These are phyloP conservation scores for Pyronema omphalodes DNA, from an alignment of 495 filamentous ascomycete species.

Conservation along the genomic window DNA sequence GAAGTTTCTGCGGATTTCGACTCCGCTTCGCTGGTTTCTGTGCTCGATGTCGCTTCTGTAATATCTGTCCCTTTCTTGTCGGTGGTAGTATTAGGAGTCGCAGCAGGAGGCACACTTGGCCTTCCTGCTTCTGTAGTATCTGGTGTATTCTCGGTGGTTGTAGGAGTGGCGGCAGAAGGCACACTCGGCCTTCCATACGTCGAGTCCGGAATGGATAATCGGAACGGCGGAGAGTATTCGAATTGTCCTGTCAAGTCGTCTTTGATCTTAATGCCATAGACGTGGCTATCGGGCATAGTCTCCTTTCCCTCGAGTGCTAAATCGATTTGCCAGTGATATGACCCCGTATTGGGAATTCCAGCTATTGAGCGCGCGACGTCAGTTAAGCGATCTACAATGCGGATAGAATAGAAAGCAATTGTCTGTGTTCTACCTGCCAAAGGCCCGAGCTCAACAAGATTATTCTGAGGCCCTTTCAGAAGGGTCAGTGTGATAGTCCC, in stretches of 20 bases:
- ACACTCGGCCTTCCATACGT: constrained; percentile 5
- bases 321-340: constrained; percentile 17
- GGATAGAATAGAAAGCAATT: not conserved
- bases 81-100: not conserved
- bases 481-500: constrained; percentile 18
- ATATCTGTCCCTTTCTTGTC: no score
- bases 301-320: constrained; percentile 13
- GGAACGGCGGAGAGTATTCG: constrained; percentile 22
- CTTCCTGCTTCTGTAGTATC: not conserved
- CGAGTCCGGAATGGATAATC: constrained; percentile 13
- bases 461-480: constrained; percentile 17
- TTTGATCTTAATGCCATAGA: constrained; percentile 20
- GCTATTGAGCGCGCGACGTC: constrained; percentile 8
- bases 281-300: constrained; percentile 15
- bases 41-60: no score
- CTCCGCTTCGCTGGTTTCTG: no score
- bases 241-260: constrained; percentile 19
- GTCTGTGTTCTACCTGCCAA: constrained; percentile 14
- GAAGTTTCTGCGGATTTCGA: no score
- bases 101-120: not conserved
- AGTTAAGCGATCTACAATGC: constrained; percentile 1
- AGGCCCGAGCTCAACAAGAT: constrained; percentile 17
- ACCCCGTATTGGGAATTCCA: constrained; percentile 14
- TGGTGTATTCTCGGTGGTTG: not conserved
- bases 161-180: not conserved